Evolutionary conservation across 345 rosid species (phyloP).

Genomic region (Excoecaria cochinchinensis): DNA sequence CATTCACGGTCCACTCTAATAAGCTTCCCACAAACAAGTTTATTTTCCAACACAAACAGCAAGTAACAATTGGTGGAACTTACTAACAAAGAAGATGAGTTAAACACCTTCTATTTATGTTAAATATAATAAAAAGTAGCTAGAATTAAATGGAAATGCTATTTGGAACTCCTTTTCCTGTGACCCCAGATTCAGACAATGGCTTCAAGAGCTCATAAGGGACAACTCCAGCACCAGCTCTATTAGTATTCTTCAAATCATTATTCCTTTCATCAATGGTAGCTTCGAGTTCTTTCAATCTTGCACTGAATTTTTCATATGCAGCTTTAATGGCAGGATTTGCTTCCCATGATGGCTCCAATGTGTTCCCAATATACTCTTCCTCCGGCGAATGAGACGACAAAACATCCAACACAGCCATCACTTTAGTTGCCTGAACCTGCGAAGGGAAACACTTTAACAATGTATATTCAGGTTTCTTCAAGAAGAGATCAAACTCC

Average conservation of each 20-base stretch:
- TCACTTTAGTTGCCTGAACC: slow-evolving; percentile 39
- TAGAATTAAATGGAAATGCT: slow-evolving; percentile 17
- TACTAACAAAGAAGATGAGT: too few relatives aligned
- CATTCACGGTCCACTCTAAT: too few relatives aligned
- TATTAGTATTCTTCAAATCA: slow-evolving; percentile 17
- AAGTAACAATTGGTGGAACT: too few relatives aligned
- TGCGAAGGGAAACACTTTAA: slow-evolving; percentile 40
- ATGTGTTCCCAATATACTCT: slow-evolving; percentile 19
- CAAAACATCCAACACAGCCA: slow-evolving; percentile 18
- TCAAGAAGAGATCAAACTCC: slow-evolving; percentile 29
- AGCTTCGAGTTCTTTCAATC: slow-evolving; percentile 17
- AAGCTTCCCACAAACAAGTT: too few relatives aligned
- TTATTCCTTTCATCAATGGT: slow-evolving; percentile 18
- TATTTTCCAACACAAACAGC: too few relatives aligned
- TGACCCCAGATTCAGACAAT: slow-evolving; percentile 15
- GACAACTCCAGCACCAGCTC: slow-evolving; percentile 23
- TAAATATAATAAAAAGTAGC: too few relatives aligned
- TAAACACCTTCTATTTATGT: too few relatives aligned
- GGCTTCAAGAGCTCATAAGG: slow-evolving; percentile 26
- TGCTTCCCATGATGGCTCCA: slow-evolving; percentile 18
- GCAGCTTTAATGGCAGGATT: slow-evolving; percentile 14
- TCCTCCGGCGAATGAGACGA: slow-evolving; percentile 26
- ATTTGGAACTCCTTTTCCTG: slow-evolving; percentile 24
- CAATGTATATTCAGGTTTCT: slow-evolving; percentile 32
- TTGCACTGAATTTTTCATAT: slow-evolving; percentile 20